These are phyloP conservation scores for Withania somnifera DNA, from an alignment of 305 asterid genomes.

Conservation along the genomic window DNA sequence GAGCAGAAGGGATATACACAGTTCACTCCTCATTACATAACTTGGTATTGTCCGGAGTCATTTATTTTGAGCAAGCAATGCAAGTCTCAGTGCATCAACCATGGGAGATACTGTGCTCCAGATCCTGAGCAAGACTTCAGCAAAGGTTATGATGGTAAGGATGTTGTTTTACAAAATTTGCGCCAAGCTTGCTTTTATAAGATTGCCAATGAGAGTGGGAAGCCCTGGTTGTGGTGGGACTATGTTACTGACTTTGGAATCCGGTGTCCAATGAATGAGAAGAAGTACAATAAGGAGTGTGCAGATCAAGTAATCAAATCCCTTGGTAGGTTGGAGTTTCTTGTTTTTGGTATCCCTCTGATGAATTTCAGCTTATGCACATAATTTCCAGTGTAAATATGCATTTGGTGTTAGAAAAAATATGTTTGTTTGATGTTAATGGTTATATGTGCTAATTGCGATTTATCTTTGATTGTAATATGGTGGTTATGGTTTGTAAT, in stretches of 20 bases:
- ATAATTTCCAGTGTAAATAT: not conserved
- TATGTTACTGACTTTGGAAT: slow-evolving; percentile 19
- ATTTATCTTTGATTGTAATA: not conserved
- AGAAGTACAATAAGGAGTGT: slow-evolving; percentile 15
- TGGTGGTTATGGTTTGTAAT: not conserved
- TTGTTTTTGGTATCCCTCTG: not conserved
- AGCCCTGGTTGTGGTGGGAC: slow-evolving; percentile 26
- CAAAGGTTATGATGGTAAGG: slow-evolving; percentile 16
- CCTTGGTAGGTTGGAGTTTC: slow-evolving; percentile 4
- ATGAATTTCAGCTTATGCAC: not conserved
- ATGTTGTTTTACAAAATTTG: slow-evolving; percentile 22
- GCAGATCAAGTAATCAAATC: slow-evolving; percentile 15
- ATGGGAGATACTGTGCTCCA: slow-evolving; percentile 70
- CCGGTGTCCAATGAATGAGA: slow-evolving; percentile 19
- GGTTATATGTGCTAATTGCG: not conserved
- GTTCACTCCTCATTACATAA: slow-evolving; percentile 66
- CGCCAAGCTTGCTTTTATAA: slow-evolving; percentile 14
- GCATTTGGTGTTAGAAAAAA: not conserved
- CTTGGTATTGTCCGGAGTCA: slow-evolving; percentile 76
- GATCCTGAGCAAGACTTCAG: slow-evolving; percentile 73
- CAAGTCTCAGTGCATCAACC: slow-evolving; percentile 66
- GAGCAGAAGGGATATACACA: slow-evolving; percentile 89
- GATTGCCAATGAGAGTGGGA: slow-evolving; percentile 14
- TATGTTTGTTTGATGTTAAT: not conserved
- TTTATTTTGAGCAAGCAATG: slow-evolving; percentile 64